These are phyloP conservation scores for Gossypium arboreum DNA, from an alignment of 345 rosid species.

Conservation along the genomic window DNA sequence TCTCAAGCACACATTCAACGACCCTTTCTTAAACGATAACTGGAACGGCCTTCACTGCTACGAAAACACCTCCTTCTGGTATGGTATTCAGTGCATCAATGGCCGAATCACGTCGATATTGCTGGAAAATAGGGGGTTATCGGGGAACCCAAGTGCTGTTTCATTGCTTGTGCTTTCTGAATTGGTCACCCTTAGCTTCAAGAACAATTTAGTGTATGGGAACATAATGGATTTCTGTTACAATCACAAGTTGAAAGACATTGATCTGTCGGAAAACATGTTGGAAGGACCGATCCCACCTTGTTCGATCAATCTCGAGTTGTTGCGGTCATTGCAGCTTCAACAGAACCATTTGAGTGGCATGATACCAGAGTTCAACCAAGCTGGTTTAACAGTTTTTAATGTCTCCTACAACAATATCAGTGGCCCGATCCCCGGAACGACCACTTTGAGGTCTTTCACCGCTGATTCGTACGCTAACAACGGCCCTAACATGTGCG, in stretches of 20 bases:
- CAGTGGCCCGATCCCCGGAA: slow-evolving; percentile 33
- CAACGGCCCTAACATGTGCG: slow-evolving; percentile 27
- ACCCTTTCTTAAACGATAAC: slow-evolving; percentile 32
- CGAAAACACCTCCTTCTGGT: slow-evolving; percentile 26
- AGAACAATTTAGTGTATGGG: slow-evolving; percentile 39
- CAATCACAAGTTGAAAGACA: slow-evolving; percentile 29
- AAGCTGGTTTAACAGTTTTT: slow-evolving; percentile 26
- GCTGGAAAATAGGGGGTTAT: slow-evolving; percentile 30
- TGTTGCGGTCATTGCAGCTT: slow-evolving; percentile 35
- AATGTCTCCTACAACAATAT: slow-evolving; percentile 49
- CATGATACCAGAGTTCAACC: slow-evolving; percentile 32
- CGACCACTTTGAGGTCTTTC: slow-evolving; percentile 28
- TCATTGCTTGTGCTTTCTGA: slow-evolving; percentile 33
- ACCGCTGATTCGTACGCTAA: slow-evolving; percentile 19
- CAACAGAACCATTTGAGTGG: slow-evolving; percentile 44
- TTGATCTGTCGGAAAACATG: slow-evolving; percentile 41
- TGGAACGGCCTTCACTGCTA: slow-evolving; percentile 45
- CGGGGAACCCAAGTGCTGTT: slow-evolving; percentile 20
- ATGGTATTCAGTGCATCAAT: slow-evolving; percentile 32
- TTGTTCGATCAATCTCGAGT: slow-evolving; percentile 23
- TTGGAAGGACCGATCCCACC: slow-evolving; percentile 29
- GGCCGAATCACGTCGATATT: slow-evolving; percentile 32
- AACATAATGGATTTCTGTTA: slow-evolving; percentile 37
- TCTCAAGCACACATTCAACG: slow-evolving; percentile 33
- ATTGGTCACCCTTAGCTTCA: slow-evolving; percentile 30